phyloP scores from a whole-genome alignment of 352 stramenopile genomes.

The Phytophthora cryptogea region DNA sequence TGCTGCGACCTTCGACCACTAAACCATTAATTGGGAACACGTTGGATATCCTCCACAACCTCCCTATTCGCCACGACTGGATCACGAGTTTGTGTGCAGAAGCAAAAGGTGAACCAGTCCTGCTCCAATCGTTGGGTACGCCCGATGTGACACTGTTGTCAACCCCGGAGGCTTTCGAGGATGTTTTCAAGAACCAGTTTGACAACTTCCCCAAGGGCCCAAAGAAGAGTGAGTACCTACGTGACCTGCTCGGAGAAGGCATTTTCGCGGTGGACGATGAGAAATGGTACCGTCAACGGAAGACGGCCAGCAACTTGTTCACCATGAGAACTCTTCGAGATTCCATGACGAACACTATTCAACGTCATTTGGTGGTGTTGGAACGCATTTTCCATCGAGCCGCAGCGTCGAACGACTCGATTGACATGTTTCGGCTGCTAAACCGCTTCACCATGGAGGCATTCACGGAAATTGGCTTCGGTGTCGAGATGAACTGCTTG shows the following conservation, averaged over 20 bases:
- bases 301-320: slow-evolving; percentile 59
- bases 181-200: slow-evolving; percentile 71
- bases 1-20: slow-evolving; percentile 21
- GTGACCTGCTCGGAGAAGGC: slow-evolving; percentile 51
- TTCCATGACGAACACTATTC: slow-evolving; percentile 49
- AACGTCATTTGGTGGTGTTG: slow-evolving; percentile 38
- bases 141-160: slow-evolving; percentile 43
- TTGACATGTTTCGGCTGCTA: slow-evolving; percentile 50
- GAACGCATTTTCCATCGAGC: slow-evolving; percentile 28
- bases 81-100: slow-evolving; percentile 34
- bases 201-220: slow-evolving; percentile 70
- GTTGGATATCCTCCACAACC: slow-evolving; percentile 38
- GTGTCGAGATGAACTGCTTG: slow-evolving; percentile 49
- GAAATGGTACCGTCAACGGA: slow-evolving; percentile 61
- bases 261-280: slow-evolving; percentile 57
- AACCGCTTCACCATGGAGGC: slow-evolving; percentile 56
- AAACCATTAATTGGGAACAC: slow-evolving; percentile 45
- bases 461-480: slow-evolving; percentile 65
- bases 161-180: slow-evolving; percentile 48
- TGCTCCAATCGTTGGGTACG: slow-evolving; percentile 36
- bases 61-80: slow-evolving; percentile 49
- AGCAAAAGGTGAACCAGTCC: slow-evolving; percentile 37
- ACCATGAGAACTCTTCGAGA: slow-evolving; percentile 44
- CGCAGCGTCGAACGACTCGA: slow-evolving; percentile 9
- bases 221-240: slow-evolving; percentile 35